Evolutionary conservation across 352 stramenopile species (phyloP), one percentile per base, ranked within the genome.

Genomic region (Phytophthora foliorum): DNA sequence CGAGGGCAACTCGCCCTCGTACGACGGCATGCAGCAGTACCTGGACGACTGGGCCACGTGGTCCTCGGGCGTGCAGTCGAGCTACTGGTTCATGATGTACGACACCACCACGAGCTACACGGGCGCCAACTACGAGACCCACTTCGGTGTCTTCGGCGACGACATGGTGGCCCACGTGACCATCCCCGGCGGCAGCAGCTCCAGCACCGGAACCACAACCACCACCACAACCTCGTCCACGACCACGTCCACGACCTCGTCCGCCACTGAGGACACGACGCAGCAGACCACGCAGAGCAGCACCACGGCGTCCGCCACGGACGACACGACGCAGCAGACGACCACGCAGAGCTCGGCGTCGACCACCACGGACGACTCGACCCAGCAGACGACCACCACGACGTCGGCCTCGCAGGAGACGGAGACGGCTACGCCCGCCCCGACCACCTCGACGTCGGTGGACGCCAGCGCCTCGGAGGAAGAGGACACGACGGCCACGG

Each of bases 21-120:
- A 70, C 21, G 74, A 77, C 8, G 77, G 55, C 36, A 78, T 74
- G 67, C 77, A 83, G 56, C 54, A 67, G 58, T 87, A 72, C 57
- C 46, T 83, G 27, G 63, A 84, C 66, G 77, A 86, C 73, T 89
- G 78, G 55, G 65, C 61, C 31, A 61, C 64, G 17, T 89, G 80
- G 80, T 70, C 75, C 8, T 59, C 50, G 27, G 41, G 24, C 14
- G 46, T 82, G 16, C 64, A 74, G 45, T 71, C 75, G 49, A 34
- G 71, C 61, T 89, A 85, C 72, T 89, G 71, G 67, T 89, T 89
- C 74, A 89, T 89, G 80, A 86, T 89, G 79, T 90, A 85, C 75
- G 81, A 90, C 54, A 80, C 73, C 17, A 88, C 59, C 21, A 45
- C 63, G 4, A 80, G 75, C 57, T 86, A 90, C 67, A 72, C 67